Base-by-base conservation (phyloP, 2,329 filamentous ascomycete species). In the Xylaria digitata region DNA sequence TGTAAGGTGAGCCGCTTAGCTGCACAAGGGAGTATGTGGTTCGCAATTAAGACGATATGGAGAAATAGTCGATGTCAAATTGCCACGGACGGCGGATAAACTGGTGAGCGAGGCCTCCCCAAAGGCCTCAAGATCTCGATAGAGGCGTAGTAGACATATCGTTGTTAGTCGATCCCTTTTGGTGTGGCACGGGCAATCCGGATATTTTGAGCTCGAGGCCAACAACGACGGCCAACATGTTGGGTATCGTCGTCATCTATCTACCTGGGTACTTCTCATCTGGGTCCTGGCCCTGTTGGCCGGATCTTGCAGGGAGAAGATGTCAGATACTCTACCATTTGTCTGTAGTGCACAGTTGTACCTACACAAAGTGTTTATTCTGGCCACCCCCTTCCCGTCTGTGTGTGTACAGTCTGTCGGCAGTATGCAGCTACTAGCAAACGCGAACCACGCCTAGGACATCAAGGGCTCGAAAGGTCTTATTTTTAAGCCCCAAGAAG, bases 51-150 rank as follows among this genome's bases (percentile, higher is more conserved):
- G 63, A 65, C 57, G 42, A 61, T 67, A 72, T 67, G 64, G 67
- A 65, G 52, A 58, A 68, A 70, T 67, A 69, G 67, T 68, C 69
- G 64, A 70, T 72, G 68, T 60, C 63, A 70, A 68, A 68, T 71
- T 74, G 57, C 69, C 69, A 73, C 68, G 67, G 68, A 73, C 72
- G 74, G 75, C 72, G 74, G 75, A 68, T 76, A 76, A 76, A 75
- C 64, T 72, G 61, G 37, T 61, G 46, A 45, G 48, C 26, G 61
- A 69, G 66, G 60, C 42, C 50, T 50, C 42, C 42, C 45, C 43
- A 43, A 54, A 65, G 66, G 60, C 42, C 50, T 59, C 42, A 43
- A 49, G 49, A 60, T 43, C 52, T 64, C 49, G 57, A 61, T 49
- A 58, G 68, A 55, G 56, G 59, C 56, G 59, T 61, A 61, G 63